Base-by-base conservation (phyloP, 2,329 filamentous ascomycete species). In the Dothiorella sarmentorum region DNA sequence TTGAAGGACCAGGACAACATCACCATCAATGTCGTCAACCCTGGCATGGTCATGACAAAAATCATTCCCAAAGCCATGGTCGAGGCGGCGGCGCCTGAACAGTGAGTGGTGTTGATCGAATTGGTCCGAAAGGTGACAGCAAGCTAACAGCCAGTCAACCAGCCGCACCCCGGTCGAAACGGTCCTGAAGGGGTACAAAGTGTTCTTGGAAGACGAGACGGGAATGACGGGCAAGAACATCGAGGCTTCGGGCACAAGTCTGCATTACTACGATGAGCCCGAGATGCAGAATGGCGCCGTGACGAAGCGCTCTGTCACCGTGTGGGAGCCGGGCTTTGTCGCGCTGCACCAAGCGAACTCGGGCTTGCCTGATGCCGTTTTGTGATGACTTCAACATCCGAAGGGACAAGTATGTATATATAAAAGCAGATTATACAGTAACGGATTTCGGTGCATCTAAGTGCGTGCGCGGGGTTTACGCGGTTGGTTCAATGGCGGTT, bases 241-340 rank as follows among this genome's bases (percentile, higher is more conserved):
- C 7, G 79, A 82, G 61, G 75, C 73, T 47, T 78, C 76, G 0
- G 74, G 68, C 1, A 71, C 79, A 17, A 73, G 76, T 47, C 67
- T 73, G 31, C 69, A 76, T 45, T 71, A 70, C 63, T 69, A 76
- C 43, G 65, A 69, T 4, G 60, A 68, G 40, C 71, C 75, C 9
- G 68, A 70, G 42, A 68, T 71, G 20, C 69, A 69, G 15, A 80
- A 80, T 61, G 78, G 78, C 0, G 63, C 55, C 13, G 66, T 73
- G 13, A 78, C 77, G 2, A 70, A 71, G 63, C 69, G 77, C n/a
- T 73, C 75, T 0, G 69, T 73, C 2, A 76, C 75, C 0, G 77
- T 81, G 1, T 81, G 77, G 75, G 78, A 81, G 49, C 77, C 78
- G 11, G 64, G 79, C 18, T 79, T 80, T 63, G 71, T 73, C 58